Conservation (phyloP, 2,329 filamentous ascomycete species). For the Dactylonectria macrodidyma region DNA sequence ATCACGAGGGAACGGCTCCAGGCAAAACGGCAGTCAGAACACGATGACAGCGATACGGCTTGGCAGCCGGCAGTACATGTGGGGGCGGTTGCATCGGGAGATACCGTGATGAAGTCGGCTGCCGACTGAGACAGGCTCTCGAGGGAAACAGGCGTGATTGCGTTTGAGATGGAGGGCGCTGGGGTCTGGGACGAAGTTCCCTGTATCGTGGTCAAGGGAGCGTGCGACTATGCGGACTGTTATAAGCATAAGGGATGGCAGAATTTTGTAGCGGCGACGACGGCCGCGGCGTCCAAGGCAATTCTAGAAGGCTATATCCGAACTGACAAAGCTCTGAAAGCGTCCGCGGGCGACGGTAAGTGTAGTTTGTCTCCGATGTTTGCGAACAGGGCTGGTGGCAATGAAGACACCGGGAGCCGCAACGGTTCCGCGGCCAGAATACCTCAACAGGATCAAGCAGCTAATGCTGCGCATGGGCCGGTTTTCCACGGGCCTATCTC, state of each 20-base stretch:
- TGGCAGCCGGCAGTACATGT: constrained; percentile 50
- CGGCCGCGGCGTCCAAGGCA: constrained; percentile 18
- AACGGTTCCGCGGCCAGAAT: not conserved
- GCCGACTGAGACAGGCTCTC: constrained; percentile 14
- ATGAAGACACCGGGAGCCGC: not conserved
- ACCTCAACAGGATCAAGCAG: not conserved
- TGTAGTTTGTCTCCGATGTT: not conserved
- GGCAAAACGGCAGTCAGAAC: constrained; percentile 10
- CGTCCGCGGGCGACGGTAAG: not conserved
- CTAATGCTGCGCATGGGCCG: not conserved
- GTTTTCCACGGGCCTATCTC: not conserved
- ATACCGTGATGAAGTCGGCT: constrained; percentile 56
- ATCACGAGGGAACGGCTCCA: constrained; percentile 19
- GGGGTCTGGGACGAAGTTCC: constrained; percentile 16
- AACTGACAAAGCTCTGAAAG: constrained; percentile 1
- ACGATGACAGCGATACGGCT: constrained; percentile 39
- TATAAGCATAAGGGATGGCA: no score
- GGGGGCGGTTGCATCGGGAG: constrained; percentile 41
- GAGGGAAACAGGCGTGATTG: constrained; percentile 2
- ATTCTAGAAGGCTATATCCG: not conserved
- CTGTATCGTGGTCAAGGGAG: no score
- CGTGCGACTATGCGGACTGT: no score
- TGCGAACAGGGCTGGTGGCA: not conserved
- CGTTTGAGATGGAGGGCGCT: constrained; percentile 31
- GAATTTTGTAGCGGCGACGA: not conserved